Base-by-base conservation (phyloP, 1,284 basidiomycete species). In the Golubevia sp. region DNA sequence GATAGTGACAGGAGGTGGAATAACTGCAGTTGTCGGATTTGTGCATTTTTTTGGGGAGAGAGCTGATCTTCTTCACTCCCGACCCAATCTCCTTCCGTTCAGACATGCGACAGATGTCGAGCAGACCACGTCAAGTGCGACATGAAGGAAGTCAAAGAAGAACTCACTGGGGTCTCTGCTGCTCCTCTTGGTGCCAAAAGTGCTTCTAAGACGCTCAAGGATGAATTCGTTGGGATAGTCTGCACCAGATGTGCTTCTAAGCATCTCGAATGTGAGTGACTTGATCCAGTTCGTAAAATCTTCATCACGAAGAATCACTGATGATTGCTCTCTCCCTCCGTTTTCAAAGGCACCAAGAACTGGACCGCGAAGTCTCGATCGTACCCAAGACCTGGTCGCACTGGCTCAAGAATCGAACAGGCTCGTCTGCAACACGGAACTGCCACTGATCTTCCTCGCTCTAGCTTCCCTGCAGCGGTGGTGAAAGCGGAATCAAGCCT, bases 341-440 rank as follows among this genome's bases (percentile, higher is more conserved):
- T n/a, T n/a, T n/a, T n/a, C n/a, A n/a, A n/a, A n/a, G n/a, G 78
- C 59, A 71, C 68, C 56, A 77, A 79, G 61, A 77, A 68, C 34
- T 61, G 68, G 55, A 64, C 70, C 0, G 68, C 77, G 2, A 69
- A 74, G 18, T 73, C 75, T 2, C 71, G 74, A 13, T 59, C 70
- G n/a, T 74, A 73, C 51, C 76, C 77, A 0, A 68, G 79, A 23
- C 79, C 79, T 3, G 73, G 74, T 53, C 71, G 79, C 3, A 77
- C 79, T 1, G 79, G 79, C 3, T 77, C 75, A 60, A 68, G 79
- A 15, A 82, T 82, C 57, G 79, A 82, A 62, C 71, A 80, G 49
- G 77, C 77, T 1, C 69, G 63, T 24, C 26, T 52, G 3, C 27
- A 20, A n/a, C 18, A 20, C 49, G 15, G 54, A 50, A 5, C 13